Conservation (phyloP, 805 yeast species). For the Lipomyces lipofer region DNA sequence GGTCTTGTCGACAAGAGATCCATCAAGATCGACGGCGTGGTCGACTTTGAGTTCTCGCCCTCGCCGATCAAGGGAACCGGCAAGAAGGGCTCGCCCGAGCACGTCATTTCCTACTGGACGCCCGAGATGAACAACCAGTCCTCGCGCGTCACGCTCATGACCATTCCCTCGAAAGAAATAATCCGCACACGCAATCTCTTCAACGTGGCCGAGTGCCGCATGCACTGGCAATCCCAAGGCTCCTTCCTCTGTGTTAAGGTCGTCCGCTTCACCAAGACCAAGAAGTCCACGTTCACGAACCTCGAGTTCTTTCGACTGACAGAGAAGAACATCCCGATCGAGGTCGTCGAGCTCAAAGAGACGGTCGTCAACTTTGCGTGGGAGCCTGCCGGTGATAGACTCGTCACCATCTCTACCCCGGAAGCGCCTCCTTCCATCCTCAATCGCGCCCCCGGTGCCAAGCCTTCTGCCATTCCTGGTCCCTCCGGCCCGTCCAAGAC, state of each 20-base stretch:
- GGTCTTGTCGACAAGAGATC: slow-evolving; percentile 82
- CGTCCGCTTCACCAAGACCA: slow-evolving; percentile 94
- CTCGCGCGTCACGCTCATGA: slow-evolving; percentile 89
- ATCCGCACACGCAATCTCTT: slow-evolving; percentile 90
- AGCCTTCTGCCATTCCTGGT: slow-evolving; percentile 4
- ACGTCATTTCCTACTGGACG: slow-evolving; percentile 89
- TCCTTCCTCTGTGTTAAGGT: slow-evolving; percentile 87
- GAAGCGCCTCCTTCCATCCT: slow-evolving; percentile 15
- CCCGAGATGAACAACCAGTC: slow-evolving; percentile 92
- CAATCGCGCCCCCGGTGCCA: slow-evolving; percentile 15
- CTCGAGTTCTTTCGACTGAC: slow-evolving; percentile 84
- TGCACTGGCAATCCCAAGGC: slow-evolving; percentile 93
- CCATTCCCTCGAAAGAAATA: slow-evolving; percentile 77
- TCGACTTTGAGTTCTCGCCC: slow-evolving; percentile 95
- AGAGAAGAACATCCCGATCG: slow-evolving; percentile 92
- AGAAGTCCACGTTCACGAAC: slow-evolving; percentile 86
- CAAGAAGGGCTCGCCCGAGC: slow-evolving; percentile 52
- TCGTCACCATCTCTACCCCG: slow-evolving; percentile 68
- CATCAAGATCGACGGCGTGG: slow-evolving; percentile 77
- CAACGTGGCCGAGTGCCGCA: slow-evolving; percentile 86
- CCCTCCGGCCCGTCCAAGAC: slow-evolving; percentile 52
- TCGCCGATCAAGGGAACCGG: slow-evolving; percentile 70
- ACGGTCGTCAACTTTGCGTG: slow-evolving; percentile 85
- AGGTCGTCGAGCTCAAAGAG: slow-evolving; percentile 88
- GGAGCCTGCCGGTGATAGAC: slow-evolving; percentile 93